A percentile compares a stretch with the other conserved stretches of the same genome.
Conservation (phyloP, 345 rosid genomes). For the Hirschfeldia incana region DNA sequence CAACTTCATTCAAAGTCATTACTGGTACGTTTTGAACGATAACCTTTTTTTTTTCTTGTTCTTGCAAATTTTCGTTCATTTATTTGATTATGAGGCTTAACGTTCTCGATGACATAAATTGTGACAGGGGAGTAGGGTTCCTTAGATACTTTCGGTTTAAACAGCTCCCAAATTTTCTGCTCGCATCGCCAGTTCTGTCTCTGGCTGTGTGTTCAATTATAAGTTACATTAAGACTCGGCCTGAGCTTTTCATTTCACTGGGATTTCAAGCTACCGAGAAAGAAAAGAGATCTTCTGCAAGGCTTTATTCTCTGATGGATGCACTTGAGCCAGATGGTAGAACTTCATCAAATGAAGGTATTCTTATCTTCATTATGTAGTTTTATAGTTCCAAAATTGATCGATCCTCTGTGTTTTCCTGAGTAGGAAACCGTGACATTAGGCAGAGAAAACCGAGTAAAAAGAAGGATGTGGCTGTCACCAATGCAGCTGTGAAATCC, state of each 20-base stretch:
- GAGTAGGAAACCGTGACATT: constrained; percentile 48
- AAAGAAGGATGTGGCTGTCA: constrained; percentile 28
- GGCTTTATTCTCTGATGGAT: constrained; percentile 38
- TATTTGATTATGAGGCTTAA: constrained; percentile 1
- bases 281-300: constrained; percentile 44
- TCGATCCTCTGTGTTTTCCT: not conserved
- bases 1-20: constrained; percentile 82
- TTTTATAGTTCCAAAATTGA: not conserved
- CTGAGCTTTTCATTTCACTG: constrained; percentile 55
- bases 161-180: constrained; percentile 93
- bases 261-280: constrained; percentile 60
- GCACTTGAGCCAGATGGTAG: constrained; percentile 23
- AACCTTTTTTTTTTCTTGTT: constrained; percentile 15
- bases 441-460: constrained; percentile 54
- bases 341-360: constrained; percentile 17
- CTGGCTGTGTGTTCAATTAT: constrained; percentile 65
- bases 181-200: constrained; percentile 83
- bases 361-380: not conserved
- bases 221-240: constrained; percentile 55
- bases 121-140: constrained; percentile 87
- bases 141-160: constrained; percentile 80
- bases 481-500: constrained; percentile 21
- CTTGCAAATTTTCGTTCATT: not conserved
- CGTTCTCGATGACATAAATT: constrained; percentile 6
- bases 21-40: constrained; percentile 56